A percentile compares a stretch with the other conserved stretches of the same genome.
Evolutionary conservation across 2,329 filamentous ascomycete species (phyloP).

Genomic region (Conoideocrella luteorostrata): DNA sequence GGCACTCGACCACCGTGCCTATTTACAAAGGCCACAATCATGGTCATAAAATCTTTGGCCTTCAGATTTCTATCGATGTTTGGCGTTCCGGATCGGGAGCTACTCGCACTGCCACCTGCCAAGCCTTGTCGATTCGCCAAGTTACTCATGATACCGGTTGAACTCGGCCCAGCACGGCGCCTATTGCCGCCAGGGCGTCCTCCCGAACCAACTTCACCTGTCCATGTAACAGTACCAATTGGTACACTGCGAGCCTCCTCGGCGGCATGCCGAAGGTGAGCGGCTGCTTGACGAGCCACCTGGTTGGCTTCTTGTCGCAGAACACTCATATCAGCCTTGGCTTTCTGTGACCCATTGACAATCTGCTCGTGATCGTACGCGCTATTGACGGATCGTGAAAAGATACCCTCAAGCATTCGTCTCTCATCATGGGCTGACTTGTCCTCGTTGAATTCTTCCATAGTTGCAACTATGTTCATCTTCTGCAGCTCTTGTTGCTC

Average conservation of each 20-base stretch:
- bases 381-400: slow-evolving; percentile 82
- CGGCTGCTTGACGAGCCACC: slow-evolving; percentile 71
- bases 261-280: slow-evolving; percentile 65
- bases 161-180: slow-evolving; percentile 46
- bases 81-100: slow-evolving; percentile 41
- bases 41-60: slow-evolving; percentile 57
- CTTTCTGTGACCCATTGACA: slow-evolving; percentile 65
- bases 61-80: slow-evolving; percentile 33
- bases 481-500: slow-evolving; percentile 40
- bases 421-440: slow-evolving; percentile 54
- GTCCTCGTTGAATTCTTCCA: slow-evolving; percentile 57
- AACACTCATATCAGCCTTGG: slow-evolving; percentile 69
- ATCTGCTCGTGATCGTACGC: slow-evolving; percentile 91
- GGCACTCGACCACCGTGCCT: slow-evolving; percentile 72
- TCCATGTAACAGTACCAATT: slow-evolving; percentile 89
- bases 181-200: slow-evolving; percentile 59
- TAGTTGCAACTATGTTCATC: slow-evolving; percentile 54
- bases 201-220: slow-evolving; percentile 71
- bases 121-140: slow-evolving; percentile 52
- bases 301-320: slow-evolving; percentile 76
- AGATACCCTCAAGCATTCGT: slow-evolving; percentile 82
- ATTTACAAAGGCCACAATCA: slow-evolving; percentile 74
- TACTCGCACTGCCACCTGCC: slow-evolving; percentile 33
- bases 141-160: slow-evolving; percentile 48
- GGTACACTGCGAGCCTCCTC: slow-evolving; percentile 67